Percentiles rank a stretch among this genome's conserved stretches.
phyloP scores from a whole-genome alignment of 1,284 basidiomycete species.

The Papiliotrema nemorosa region DNA sequence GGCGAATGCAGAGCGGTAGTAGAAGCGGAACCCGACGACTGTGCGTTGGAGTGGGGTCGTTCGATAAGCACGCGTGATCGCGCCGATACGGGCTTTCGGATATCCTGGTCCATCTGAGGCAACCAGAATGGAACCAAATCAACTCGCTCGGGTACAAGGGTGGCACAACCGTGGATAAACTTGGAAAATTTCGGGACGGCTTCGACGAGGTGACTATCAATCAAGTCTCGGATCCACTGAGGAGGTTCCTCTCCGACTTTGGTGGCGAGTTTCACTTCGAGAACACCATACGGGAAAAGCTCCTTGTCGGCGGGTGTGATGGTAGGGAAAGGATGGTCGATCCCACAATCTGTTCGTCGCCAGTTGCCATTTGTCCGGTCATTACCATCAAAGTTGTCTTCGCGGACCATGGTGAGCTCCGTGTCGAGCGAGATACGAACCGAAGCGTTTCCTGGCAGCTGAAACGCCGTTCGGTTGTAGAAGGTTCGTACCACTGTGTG shows the following conservation, averaged over 20 bases:
- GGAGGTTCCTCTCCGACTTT: conserved; percentile 95
- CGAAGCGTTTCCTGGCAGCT: conserved; percentile 94
- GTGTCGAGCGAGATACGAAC: conserved; percentile 98
- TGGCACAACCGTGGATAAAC: conserved; percentile 96
- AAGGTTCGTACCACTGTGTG: conserved; percentile 87
- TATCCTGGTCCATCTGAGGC: conserved; percentile 79
- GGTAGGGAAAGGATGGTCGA: conserved; percentile 85
- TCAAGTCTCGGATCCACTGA: conserved; percentile 91
- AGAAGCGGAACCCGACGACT: conserved; percentile 44
- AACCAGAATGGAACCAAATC: conserved; percentile 99
- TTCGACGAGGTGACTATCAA: conserved; percentile 89
- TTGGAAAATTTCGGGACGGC: conserved; percentile 81
- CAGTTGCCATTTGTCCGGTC: conserved; percentile 80
- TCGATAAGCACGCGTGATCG: conserved; percentile 63
- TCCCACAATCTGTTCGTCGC: conserved; percentile 90
- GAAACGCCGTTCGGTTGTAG: conserved; percentile 98
- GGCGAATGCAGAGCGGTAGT: conserved; percentile 50
- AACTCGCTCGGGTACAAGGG: conserved; percentile 85
- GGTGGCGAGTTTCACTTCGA: conserved; percentile 97
- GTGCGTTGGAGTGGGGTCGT: conserved; percentile 56
- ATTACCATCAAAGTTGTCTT: conserved; percentile 93
- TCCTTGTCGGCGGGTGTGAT: conserved; percentile 78
- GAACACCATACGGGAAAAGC: conserved; percentile 84
- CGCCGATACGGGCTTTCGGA: conserved; percentile 81
- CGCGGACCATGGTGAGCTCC: conserved; percentile 86